phyloP scores from a whole-genome alignment of 176 grass and related monocot genomes.

The Panicum miliaceum region DNA sequence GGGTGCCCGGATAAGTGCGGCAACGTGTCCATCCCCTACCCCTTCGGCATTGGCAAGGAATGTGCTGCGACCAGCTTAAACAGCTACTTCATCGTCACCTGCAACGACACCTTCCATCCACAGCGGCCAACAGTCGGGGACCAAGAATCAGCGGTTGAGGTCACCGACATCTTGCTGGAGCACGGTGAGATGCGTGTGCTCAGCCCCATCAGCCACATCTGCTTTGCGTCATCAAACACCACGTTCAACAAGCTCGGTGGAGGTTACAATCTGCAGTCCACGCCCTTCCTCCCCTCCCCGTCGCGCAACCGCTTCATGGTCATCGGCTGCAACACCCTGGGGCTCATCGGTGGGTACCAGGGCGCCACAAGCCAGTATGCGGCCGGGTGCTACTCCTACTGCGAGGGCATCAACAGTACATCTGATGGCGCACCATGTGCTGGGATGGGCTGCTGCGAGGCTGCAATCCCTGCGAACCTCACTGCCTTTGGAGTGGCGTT shows the following conservation, averaged over 20 bases:
- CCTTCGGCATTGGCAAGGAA: slow-evolving; percentile 21
- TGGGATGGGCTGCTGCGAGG: not conserved
- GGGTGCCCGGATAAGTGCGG: slow-evolving; percentile 42
- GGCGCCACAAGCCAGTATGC: not conserved
- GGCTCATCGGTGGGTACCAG: not conserved
- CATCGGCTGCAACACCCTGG: slow-evolving; percentile 4
- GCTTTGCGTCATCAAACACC: slow-evolving; percentile 37
- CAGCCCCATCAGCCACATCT: not conserved
- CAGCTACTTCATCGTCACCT: slow-evolving; percentile 41
- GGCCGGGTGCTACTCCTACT: slow-evolving; percentile 21
- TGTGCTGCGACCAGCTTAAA: slow-evolving; percentile 16
- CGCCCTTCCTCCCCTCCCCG: slow-evolving; percentile 12
- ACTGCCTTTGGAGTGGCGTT: not conserved
- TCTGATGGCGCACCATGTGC: not conserved
- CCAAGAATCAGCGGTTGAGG: not conserved
- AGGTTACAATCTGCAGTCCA: not conserved
- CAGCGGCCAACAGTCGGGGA: slow-evolving; percentile 4
- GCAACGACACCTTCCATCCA: slow-evolving; percentile 15
- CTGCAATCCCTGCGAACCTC: slow-evolving; percentile 25
- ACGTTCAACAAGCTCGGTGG: not conserved
- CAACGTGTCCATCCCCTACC: slow-evolving; percentile 32
- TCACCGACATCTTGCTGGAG: slow-evolving; percentile 32
- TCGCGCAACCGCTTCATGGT: slow-evolving; percentile 9
- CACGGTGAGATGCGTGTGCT: slow-evolving; percentile 22
- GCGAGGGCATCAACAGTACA: not conserved